These are phyloP conservation scores for Citrus inodora DNA, from an alignment of 345 rosid genomes.

Conservation along the genomic window DNA sequence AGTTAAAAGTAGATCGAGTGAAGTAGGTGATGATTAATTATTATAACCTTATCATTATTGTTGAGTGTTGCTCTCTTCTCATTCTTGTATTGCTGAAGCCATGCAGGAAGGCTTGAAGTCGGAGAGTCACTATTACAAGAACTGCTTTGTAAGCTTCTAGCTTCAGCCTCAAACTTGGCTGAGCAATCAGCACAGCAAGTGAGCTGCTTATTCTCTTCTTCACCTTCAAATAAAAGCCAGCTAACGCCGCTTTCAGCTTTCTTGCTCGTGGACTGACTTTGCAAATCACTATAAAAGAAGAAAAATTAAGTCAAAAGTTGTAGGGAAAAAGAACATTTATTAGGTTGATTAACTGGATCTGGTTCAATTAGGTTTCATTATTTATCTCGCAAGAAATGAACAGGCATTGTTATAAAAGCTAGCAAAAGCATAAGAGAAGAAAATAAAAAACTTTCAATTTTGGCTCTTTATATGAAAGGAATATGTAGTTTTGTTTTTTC, in stretches of 20 bases:
- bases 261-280: constrained; percentile 38
- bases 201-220: constrained; percentile 37
- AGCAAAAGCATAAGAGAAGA: neutral
- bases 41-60: constrained; percentile 40
- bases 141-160: constrained; percentile 29
- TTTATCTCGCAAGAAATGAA: neutral
- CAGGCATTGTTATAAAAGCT: constrained; percentile 1
- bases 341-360: neutral
- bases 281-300: constrained; percentile 27
- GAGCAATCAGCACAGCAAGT: constrained; percentile 52
- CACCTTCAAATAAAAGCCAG: constrained; percentile 33
- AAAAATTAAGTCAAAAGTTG: neutral
- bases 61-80: constrained; percentile 32
- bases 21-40: neutral
- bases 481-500: neutral
- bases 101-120: constrained; percentile 61
- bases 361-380: neutral
- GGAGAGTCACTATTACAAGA: constrained; percentile 33
- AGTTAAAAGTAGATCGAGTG: neutral
- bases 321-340: neutral
- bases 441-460: neutral
- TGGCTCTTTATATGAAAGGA: neutral
- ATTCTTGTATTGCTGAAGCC: constrained; percentile 76
- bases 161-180: constrained; percentile 43
- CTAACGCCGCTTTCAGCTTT: constrained; percentile 38